Conservation (phyloP, 208 protist species). For the Trichomonas tenax region DNA sequence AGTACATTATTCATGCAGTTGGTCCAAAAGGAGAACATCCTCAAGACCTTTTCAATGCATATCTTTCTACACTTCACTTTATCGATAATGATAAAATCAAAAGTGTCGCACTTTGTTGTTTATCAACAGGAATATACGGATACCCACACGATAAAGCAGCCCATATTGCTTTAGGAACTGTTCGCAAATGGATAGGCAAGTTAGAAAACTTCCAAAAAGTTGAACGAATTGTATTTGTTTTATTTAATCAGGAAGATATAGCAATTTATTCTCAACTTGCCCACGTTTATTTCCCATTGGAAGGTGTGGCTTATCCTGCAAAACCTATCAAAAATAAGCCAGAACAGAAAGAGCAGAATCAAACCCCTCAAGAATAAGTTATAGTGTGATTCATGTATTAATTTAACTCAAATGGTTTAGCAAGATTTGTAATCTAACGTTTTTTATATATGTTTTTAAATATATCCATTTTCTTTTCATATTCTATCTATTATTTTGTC, state of each 20-base stretch:
- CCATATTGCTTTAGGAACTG: conserved; percentile 47
- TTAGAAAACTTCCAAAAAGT: neutral
- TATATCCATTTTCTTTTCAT: too few species aligned
- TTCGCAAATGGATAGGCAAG: neutral
- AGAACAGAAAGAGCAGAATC: too few species aligned
- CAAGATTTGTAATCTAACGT: too few species aligned
- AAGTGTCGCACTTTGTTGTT: conserved; percentile 52
- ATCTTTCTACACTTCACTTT: conserved; percentile 49
- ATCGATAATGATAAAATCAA: conserved; percentile 42
- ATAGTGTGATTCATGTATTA: too few species aligned
- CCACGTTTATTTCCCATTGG: neutral
- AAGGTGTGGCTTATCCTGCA: neutral
- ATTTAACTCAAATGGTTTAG: too few species aligned
- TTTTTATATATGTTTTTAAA: too few species aligned
- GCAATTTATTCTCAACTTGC: neutral
- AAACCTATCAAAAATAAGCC: too few species aligned
- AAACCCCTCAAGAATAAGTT: too few species aligned
- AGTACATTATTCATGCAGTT: conserved; percentile 58
- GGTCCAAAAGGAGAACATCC: conserved; percentile 55
- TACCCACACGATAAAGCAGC: conserved; percentile 51
- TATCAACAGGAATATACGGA: conserved; percentile 63
- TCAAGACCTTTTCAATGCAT: conserved; percentile 45
- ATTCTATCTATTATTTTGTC: too few species aligned
- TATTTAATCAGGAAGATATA: neutral
- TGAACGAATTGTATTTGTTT: neutral